Percentiles rank a stretch among this genome's conserved stretches.
phyloP scores from a whole-genome alignment of 192 early-diverging fungal species.

The Gaertneriomyces sp. region DNA sequence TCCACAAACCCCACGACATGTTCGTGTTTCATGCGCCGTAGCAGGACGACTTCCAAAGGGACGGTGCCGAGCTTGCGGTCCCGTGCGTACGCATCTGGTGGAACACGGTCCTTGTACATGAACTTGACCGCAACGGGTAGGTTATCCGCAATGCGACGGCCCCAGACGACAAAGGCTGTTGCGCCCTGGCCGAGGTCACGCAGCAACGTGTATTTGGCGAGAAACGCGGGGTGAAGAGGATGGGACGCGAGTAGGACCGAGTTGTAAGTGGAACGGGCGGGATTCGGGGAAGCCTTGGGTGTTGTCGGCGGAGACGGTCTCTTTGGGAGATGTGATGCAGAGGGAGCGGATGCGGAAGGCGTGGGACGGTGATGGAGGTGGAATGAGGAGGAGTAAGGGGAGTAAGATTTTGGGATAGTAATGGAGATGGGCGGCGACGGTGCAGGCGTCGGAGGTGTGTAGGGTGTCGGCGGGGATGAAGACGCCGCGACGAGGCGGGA shows the following conservation, averaged over 20 bases:
- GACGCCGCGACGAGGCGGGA: too few species aligned
- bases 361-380: too few species aligned
- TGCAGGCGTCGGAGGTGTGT: too few species aligned
- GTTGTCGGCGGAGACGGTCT: too few species aligned
- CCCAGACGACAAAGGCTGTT: slow-evolving; percentile 67
- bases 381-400: too few species aligned
- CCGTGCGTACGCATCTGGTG: slow-evolving; percentile 15
- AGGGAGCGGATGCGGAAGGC: too few species aligned
- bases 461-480: too few species aligned
- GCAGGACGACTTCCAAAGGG: slow-evolving; percentile 73
- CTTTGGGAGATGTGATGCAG: too few species aligned
- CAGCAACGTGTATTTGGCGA: slow-evolving; percentile 30
- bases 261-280: too few species aligned
- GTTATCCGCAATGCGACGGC: slow-evolving; percentile 46
- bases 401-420: too few species aligned
- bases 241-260: slow-evolving; percentile 3
- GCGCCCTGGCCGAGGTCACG: slow-evolving; percentile 64
- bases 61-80: slow-evolving; percentile 35
- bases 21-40: slow-evolving; percentile 47
- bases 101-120: slow-evolving; percentile 41
- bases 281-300: too few species aligned
- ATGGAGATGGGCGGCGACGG: too few species aligned
- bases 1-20: slow-evolving; percentile 55
- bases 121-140: slow-evolving; percentile 57
- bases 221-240: slow-evolving; percentile 23